These are phyloP conservation scores for Dryas drummondii DNA, from an alignment of 306 rosid species.

Conservation along the genomic window DNA sequence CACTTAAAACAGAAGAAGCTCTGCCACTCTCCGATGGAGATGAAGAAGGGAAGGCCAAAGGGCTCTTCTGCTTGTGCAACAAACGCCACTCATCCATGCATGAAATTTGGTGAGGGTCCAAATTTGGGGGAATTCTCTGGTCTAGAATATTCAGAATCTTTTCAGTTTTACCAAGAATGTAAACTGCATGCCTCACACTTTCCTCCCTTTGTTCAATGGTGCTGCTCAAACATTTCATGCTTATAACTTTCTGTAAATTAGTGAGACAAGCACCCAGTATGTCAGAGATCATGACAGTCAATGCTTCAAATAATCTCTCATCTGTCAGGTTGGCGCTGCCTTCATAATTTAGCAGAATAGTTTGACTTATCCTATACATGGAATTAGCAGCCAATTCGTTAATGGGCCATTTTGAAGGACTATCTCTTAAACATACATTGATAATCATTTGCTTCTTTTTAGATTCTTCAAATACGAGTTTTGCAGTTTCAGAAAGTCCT, in stretches of 20 bases:
- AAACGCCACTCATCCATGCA: constrained; percentile 69
- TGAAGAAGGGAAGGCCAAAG: constrained; percentile 22
- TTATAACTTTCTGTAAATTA: constrained; percentile 53
- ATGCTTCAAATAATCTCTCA: constrained; percentile 44
- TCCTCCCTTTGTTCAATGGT: constrained; percentile 71
- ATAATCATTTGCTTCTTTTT: constrained; percentile 18
- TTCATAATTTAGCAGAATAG: constrained; percentile 42
- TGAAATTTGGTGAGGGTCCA: constrained; percentile 35
- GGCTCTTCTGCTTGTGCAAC: constrained; percentile 36
- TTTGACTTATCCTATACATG: constrained; percentile 74
- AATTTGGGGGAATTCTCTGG: constrained; percentile 30
- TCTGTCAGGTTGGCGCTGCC: constrained; percentile 12
- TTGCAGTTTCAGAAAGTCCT: constrained; percentile 53
- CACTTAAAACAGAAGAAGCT: constrained; percentile 31
- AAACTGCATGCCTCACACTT: constrained; percentile 60
- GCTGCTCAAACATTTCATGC: constrained; percentile 41
- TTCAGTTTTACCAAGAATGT: constrained; percentile 56
- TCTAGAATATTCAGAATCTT: constrained; percentile 59
- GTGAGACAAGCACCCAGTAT: constrained; percentile 72
- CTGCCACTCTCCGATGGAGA: constrained; percentile 26
- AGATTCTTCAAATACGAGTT: constrained; percentile 36
- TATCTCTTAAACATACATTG: constrained; percentile 33
- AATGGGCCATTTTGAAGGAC: constrained; percentile 64
- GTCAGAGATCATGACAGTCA: constrained; percentile 53
- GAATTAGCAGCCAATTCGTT: constrained; percentile 59